Evolutionary conservation across 2,329 filamentous ascomycete species (phyloP).

Genomic region (Phialocephala sp.): DNA sequence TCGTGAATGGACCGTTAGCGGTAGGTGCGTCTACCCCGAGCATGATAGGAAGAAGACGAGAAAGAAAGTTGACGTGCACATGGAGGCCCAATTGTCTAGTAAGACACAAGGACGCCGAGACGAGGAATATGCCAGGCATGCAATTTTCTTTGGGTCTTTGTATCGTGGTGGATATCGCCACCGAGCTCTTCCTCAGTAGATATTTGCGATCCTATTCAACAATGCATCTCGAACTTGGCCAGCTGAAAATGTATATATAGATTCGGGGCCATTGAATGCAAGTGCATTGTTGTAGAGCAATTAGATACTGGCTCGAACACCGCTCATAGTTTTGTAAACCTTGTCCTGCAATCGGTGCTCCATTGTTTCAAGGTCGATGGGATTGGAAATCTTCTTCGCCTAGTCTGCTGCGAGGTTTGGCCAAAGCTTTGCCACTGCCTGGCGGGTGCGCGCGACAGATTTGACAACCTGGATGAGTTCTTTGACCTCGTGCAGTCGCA

Average conservation of each 20-base stretch:
- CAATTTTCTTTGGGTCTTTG: too few species aligned
- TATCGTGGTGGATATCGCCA: too few species aligned
- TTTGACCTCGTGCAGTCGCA: slow-evolving; percentile 57
- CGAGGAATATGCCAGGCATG: too few species aligned
- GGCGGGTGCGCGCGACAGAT: slow-evolving; percentile 81
- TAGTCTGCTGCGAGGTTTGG: slow-evolving; percentile 78
- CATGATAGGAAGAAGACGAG: neutral
- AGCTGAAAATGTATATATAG: slow-evolving; percentile 69
- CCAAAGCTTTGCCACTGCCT: slow-evolving; percentile 78
- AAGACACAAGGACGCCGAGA: too few species aligned
- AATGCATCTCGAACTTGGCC: slow-evolving; percentile 64
- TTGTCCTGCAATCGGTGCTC: slow-evolving; percentile 76
- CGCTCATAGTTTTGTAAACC: slow-evolving; percentile 70
- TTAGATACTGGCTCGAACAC: slow-evolving; percentile 75
- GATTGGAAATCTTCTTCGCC: slow-evolving; percentile 69
- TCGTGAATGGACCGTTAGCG: too few species aligned
- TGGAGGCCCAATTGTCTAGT: slow-evolving; percentile 18
- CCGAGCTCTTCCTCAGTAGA: too few species aligned
- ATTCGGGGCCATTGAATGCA: slow-evolving; percentile 80
- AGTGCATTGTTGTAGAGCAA: slow-evolving; percentile 81
- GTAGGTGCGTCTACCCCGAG: too few species aligned
- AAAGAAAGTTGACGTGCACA: neutral
- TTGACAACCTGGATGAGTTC: slow-evolving; percentile 71
- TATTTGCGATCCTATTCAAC: slow-evolving; percentile 55
- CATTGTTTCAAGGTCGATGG: slow-evolving; percentile 85